A percentile compares a stretch with the other conserved stretches of the same genome.
These are phyloP conservation scores for Pseudogymnoascus sp. DNA, from an alignment of 2,329 filamentous ascomycete species.

Conservation along the genomic window DNA sequence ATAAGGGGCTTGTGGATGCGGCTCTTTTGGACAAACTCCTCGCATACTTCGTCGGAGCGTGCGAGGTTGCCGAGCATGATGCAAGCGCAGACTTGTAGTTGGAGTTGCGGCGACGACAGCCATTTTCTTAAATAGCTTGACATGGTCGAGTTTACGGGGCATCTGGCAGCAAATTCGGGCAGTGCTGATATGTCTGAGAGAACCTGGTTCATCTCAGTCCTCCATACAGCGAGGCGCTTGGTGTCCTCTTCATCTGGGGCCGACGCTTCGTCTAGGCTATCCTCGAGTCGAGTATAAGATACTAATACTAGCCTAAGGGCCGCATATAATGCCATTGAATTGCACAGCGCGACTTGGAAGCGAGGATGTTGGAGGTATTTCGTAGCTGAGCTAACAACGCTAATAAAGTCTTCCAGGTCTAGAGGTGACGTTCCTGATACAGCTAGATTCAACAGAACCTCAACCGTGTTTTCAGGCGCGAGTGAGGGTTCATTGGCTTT, in stretches of 20 bases:
- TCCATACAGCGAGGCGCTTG: conserved; percentile 42
- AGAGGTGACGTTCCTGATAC: conserved; percentile 31
- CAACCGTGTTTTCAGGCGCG: conserved; percentile 37
- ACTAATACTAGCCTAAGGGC: conserved; percentile 43
- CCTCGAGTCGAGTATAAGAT: conserved; percentile 37
- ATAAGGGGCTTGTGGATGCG: conserved; percentile 39
- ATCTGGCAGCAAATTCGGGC: conserved; percentile 36
- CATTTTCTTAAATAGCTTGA: conserved; percentile 38
- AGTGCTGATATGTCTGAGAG: conserved; percentile 44
- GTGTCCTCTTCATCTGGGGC: conserved; percentile 33
- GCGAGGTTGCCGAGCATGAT: conserved; percentile 54
- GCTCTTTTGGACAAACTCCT: conserved; percentile 39
- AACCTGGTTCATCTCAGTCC: conserved; percentile 41
- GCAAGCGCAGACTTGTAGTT: conserved; percentile 49
- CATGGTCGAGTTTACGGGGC: conserved; percentile 36
- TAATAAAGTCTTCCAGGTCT: conserved; percentile 47
- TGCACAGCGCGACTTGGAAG: conserved; percentile 42
- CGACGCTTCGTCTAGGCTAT: conserved; percentile 17
- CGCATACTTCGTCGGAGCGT: conserved; percentile 47
- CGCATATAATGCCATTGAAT: conserved; percentile 26
- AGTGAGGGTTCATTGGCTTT: conserved; percentile 24
- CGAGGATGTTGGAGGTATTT: conserved; percentile 46
- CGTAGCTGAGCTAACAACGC: conserved; percentile 42
- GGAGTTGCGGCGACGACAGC: conserved; percentile 33
- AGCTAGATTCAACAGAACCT: conserved; percentile 43